phyloP scores from a whole-genome alignment of 164 flowering plant species.

The Berberis thunbergii region DNA sequence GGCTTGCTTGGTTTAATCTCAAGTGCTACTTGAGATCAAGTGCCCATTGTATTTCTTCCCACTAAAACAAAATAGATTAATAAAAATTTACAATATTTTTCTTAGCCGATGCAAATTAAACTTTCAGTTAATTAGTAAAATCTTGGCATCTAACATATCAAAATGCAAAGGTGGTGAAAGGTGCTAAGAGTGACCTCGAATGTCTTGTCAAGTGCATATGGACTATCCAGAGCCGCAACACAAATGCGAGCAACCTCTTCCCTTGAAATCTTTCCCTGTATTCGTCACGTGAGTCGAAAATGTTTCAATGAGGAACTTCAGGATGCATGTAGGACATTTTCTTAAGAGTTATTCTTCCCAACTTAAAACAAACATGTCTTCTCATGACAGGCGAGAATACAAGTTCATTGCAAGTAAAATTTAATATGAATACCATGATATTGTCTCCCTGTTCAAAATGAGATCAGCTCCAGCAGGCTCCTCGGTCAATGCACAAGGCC shows the following conservation, averaged over 20 bases:
- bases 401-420: neutral
- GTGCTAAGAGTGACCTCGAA: conserved; percentile 56
- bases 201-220: conserved; percentile 79
- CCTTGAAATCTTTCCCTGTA: conserved; percentile 94
- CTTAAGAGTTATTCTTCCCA: neutral
- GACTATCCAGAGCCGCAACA: conserved; percentile 82
- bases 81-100: too few species aligned
- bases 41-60: too few species aligned
- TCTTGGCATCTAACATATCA: too few species aligned
- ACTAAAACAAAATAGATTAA: too few species aligned
- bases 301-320: neutral
- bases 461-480: conserved; percentile 99
- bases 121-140: too few species aligned
- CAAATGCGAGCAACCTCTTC: conserved; percentile 93
- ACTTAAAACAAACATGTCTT: too few species aligned
- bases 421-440: conserved; percentile 50
- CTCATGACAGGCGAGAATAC: neutral
- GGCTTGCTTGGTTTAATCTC: too few species aligned
- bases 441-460: conserved; percentile 95
- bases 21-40: too few species aligned
- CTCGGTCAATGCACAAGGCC: conserved; percentile 97
- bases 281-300: neutral
- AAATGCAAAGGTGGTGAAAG: neutral
- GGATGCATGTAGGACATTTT: neutral
- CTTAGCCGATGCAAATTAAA: too few species aligned